Evolutionary conservation across 208 protist genomes (phyloP).

Genomic region (Leishmania braziliensis): DNA sequence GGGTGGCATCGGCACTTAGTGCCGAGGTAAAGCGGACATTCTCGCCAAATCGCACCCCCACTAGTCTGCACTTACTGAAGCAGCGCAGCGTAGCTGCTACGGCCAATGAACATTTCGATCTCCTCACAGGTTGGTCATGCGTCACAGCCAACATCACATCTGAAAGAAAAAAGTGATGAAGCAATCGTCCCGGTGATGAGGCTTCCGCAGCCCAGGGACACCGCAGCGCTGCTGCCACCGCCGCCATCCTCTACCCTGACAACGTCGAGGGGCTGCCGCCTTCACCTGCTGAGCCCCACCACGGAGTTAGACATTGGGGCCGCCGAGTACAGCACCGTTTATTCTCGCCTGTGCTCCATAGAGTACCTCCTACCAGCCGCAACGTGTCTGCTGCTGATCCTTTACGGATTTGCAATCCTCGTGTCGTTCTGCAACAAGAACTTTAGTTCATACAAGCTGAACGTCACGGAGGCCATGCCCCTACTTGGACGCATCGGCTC

Average conservation of each 20-base stretch:
- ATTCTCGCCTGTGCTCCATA: conserved; percentile 6
- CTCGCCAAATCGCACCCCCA: no score
- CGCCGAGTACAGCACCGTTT: conserved; percentile 5
- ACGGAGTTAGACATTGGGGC: conserved; percentile 5
- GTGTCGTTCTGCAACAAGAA: conserved; percentile 4
- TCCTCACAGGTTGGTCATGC: no score
- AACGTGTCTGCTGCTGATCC: not conserved
- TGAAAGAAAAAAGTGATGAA: no score
- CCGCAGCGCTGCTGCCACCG: not conserved
- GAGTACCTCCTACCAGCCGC: conserved; percentile 10
- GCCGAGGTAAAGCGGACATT: no score
- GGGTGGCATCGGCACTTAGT: no score
- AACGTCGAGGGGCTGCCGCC: not conserved
- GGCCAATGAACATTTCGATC: no score
- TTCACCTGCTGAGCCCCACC: conserved; percentile 13
- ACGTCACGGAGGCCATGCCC: not conserved
- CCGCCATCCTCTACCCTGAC: not conserved
- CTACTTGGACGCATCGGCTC: conserved; percentile 19
- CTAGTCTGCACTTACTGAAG: no score
- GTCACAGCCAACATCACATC: no score
- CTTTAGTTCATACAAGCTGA: not conserved
- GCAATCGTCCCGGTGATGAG: no score
- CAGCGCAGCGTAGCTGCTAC: no score
- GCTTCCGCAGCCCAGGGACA: no score
- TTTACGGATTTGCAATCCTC: conserved; percentile 5